Percentiles rank a stretch among this genome's conserved stretches.
phyloP scores from a whole-genome alignment of 768 basidiomycete species.

The Suillus placidus region DNA sequence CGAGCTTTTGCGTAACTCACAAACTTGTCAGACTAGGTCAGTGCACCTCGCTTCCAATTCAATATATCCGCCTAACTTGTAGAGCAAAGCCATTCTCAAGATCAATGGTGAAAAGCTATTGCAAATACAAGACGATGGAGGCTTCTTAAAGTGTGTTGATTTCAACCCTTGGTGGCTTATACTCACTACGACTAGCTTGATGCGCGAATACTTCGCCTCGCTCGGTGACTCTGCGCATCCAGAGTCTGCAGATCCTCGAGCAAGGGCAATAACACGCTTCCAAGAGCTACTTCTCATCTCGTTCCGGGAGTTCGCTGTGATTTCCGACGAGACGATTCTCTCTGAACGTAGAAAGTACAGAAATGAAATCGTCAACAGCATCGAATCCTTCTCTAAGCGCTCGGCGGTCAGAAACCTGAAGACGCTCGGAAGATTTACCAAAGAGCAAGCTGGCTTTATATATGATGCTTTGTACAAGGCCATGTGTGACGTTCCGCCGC shows the following conservation, averaged over 20 bases:
- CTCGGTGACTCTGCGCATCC: constrained; percentile 96
- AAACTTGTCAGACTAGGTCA: constrained; percentile 53
- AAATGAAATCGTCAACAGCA: constrained; percentile 86
- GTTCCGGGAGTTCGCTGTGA: constrained; percentile 95
- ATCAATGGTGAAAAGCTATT: constrained; percentile 94
- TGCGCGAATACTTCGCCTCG: constrained; percentile 94
- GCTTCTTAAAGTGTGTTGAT: constrained; percentile 81
- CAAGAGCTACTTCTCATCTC: constrained; percentile 96
- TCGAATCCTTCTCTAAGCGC: constrained; percentile 93
- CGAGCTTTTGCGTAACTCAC: constrained; percentile 14
- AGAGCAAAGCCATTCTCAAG: constrained; percentile 83
- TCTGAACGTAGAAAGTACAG: constrained; percentile 85
- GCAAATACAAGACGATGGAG: constrained; percentile 94
- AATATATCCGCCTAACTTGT: constrained; percentile 19
- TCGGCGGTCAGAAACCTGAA: constrained; percentile 87
- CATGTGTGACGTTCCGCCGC: constrained; percentile 76
- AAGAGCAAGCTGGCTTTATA: constrained; percentile 86
- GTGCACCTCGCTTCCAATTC: constrained; percentile 25
- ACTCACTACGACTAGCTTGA: constrained; percentile 55
- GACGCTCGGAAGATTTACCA: constrained; percentile 76
- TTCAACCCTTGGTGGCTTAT: not conserved
- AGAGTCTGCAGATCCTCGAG: constrained; percentile 80
- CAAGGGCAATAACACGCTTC: constrained; percentile 94
- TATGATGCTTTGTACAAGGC: constrained; percentile 92
- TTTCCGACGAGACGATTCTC: constrained; percentile 92